Evolutionary conservation across 306 rosid genomes (phyloP).

Genomic region (Mimosa bimucronata): DNA sequence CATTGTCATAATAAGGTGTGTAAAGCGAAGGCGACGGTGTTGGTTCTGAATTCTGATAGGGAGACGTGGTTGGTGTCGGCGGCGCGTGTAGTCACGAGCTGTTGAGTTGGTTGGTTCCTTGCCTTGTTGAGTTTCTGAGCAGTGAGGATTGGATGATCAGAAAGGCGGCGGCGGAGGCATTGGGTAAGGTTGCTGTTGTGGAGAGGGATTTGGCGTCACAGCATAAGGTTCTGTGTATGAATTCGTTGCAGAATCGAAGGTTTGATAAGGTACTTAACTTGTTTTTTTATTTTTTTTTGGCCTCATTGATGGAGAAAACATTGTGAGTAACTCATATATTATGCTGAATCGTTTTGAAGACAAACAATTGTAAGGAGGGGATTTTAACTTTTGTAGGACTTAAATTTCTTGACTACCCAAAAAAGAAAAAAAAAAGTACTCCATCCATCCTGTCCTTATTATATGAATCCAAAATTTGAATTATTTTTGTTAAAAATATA

Average conservation of each 20-base stretch:
- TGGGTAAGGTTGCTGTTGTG: conserved; percentile 68
- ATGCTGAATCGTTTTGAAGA: neutral
- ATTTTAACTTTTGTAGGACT: neutral
- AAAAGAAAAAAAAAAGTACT: no score
- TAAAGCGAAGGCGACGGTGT: conserved; percentile 75
- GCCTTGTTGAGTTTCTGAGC: conserved; percentile 65
- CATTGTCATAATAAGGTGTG: conserved; percentile 52
- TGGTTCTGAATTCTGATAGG: conserved; percentile 76
- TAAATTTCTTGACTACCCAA: neutral
- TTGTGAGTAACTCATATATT: neutral
- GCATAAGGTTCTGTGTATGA: conserved; percentile 63
- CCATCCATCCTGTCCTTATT: no score
- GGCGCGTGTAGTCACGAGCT: conserved; percentile 66
- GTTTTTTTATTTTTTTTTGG: no score
- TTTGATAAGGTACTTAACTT: conserved; percentile 75
- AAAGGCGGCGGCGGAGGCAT: conserved; percentile 88
- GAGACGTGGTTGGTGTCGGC: conserved; percentile 64
- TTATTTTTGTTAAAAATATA: no score
- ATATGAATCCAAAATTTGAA: no score
- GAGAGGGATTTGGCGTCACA: conserved; percentile 65
- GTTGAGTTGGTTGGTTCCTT: conserved; percentile 85
- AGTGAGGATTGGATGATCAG: conserved; percentile 92
- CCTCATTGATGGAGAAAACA: neutral
- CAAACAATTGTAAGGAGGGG: neutral
- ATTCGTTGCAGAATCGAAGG: conserved; percentile 74